Base-by-base conservation (phyloP, 257 asterid species). In the Primulina eburnea region DNA sequence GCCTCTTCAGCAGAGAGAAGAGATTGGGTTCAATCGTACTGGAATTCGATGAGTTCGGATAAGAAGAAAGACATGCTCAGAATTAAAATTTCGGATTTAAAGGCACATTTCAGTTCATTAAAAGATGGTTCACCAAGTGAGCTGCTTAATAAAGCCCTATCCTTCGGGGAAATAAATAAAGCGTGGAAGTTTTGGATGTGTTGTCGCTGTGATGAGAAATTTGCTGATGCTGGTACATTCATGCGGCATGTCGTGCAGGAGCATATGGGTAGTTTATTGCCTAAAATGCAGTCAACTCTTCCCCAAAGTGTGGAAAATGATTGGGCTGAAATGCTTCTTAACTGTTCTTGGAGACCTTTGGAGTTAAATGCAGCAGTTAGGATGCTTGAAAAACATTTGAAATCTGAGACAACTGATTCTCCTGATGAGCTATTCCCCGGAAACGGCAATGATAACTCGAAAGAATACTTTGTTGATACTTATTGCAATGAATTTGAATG, bases 261-360 rank as follows among this genome's bases (percentile, higher is more conserved):
- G 60, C 97, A 91, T 76, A 69, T 84, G 85, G 85, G 83, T 62
- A 84, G 78, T 77, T 84, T 87, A 76, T 47, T 75, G 71, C 97
- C 97, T 64, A 84, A 87, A 79, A 75, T 87, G 93, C 90, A 91
- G 85, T 81, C 88, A 12, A 70, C 83, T 56, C 70, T 91, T 73
- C 99, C 99, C 26, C 88, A 85, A 81, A 77, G 28, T 75, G 87
- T 94, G 79, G 96, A 89, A 60, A 79, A 80, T 56, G 88, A 89
- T 78, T 91, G 97, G 99, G 84, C 86, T 29, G 95, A 93, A 76
- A 86, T 90, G 96, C 92, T 94, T 80, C 82, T 91, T 33, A 84
- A 83, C 67, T 89, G 90, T 75, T 68, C 81, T 57, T 94, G 99
- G 99, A 92, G 88, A 79, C 97, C 99, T 2, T 72, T 91, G 67